Percentiles rank a stretch among this genome's conserved stretches.
Evolutionary conservation across 352 stramenopile species (phyloP).

Genomic region (Phytopythium sindhum): DNA sequence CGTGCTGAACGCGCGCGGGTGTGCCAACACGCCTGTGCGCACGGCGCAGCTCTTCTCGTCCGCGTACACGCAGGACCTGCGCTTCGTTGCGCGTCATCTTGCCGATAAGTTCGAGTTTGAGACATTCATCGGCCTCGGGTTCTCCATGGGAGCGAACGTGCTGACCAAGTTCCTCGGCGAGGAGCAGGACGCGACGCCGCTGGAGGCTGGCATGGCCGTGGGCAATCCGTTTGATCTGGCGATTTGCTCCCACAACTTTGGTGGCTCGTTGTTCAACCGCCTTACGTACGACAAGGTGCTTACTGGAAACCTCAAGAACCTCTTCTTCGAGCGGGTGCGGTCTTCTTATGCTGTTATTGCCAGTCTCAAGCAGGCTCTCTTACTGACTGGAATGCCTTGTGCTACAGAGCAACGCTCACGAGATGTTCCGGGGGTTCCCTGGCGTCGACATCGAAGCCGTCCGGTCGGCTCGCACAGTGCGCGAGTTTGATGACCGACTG

Average conservation of each 20-base stretch:
- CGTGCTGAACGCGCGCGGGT: constrained; percentile 72
- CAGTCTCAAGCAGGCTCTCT: no score
- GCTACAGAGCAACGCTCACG: constrained; percentile 33
- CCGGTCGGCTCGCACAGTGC: constrained; percentile 28
- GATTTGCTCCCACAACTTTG: constrained; percentile 50
- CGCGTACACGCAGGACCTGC: constrained; percentile 65
- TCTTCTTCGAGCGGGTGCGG: constrained; percentile 60
- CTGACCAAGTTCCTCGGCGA: constrained; percentile 81
- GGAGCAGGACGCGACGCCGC: constrained; percentile 28
- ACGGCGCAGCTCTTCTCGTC: constrained; percentile 64
- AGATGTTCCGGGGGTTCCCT: constrained; percentile 44
- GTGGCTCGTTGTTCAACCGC: constrained; percentile 44
- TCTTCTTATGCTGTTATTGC: not conserved
- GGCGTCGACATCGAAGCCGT: constrained; percentile 44
- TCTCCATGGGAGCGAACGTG: constrained; percentile 77
- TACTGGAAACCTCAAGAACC: constrained; percentile 46
- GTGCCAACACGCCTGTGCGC: constrained; percentile 51
- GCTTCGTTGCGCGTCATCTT: constrained; percentile 41
- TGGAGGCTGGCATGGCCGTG: constrained; percentile 59
- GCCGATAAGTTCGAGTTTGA: constrained; percentile 44
- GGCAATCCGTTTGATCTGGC: constrained; percentile 74
- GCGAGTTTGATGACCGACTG: constrained; percentile 62
- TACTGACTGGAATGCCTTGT: not conserved
- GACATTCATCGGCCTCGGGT: constrained; percentile 57
- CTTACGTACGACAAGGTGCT: constrained; percentile 61